phyloP scores from a whole-genome alignment of 306 rosid genomes.

The Fagus crenata region DNA sequence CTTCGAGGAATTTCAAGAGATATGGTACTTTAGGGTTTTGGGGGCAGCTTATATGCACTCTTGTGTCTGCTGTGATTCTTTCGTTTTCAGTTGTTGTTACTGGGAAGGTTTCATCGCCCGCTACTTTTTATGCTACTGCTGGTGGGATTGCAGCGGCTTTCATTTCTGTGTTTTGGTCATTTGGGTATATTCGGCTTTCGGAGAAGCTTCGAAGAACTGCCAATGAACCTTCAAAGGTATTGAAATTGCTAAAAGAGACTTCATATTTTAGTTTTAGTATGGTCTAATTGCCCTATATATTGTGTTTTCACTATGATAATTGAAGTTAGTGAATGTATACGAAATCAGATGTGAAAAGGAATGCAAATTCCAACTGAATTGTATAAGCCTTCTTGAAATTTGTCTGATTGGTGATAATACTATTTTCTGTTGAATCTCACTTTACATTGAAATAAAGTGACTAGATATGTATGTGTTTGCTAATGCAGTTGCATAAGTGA shows the following conservation, averaged over 20 bases:
- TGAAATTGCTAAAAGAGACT: background rate
- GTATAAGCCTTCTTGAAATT: conserved; percentile 7
- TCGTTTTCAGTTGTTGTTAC: conserved; percentile 81
- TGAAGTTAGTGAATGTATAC: background rate
- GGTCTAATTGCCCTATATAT: background rate
- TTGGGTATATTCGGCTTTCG: conserved; percentile 90
- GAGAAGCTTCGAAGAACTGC: conserved; percentile 79
- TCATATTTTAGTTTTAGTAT: background rate
- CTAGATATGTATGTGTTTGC: background rate
- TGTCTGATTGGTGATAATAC: background rate
- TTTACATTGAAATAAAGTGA: background rate
- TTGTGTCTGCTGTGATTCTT: conserved; percentile 87
- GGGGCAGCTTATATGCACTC: conserved; percentile 90
- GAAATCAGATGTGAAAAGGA: background rate
- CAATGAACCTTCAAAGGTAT: conserved; percentile 85
- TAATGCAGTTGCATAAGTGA: background rate
- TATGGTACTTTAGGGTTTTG: conserved; percentile 88
- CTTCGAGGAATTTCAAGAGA: conserved; percentile 90
- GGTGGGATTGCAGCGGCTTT: conserved; percentile 91
- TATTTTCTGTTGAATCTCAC: background rate
- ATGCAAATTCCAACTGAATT: conserved; percentile 1
- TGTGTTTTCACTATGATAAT: background rate
- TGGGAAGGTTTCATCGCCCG: conserved; percentile 81
- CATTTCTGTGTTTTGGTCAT: conserved; percentile 95
- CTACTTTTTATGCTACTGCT: conserved; percentile 88